Evolutionary conservation across 176 grass and related monocot species (phyloP).

Genomic region (Oryza meyeriana): DNA sequence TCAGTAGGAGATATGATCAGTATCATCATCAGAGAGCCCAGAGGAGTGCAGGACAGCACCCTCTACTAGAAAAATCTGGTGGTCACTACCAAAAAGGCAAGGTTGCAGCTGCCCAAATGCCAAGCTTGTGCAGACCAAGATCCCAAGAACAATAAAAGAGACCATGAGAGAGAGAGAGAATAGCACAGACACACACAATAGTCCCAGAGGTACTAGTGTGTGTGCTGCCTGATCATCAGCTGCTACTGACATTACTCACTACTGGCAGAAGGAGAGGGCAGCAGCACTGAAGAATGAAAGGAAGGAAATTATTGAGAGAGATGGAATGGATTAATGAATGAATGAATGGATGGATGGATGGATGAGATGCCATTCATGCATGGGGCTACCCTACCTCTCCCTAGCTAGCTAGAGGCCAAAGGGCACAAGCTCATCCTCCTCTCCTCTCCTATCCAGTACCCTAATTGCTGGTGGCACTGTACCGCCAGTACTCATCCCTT

Average conservation of each 20-base stretch:
- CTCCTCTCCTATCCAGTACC: not conserved
- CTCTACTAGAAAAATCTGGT: conserved; percentile 41
- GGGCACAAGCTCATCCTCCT: not conserved
- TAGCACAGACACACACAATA: not conserved
- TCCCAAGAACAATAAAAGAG: conserved; percentile 40
- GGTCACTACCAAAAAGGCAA: conserved; percentile 57
- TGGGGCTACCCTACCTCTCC: not conserved
- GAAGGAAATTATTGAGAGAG: conserved; percentile 12
- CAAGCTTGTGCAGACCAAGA: conserved; percentile 32
- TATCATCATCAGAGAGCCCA: not conserved
- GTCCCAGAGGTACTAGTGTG: not conserved
- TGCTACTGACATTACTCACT: conserved; percentile 5
- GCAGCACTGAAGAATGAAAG: conserved; percentile 20
- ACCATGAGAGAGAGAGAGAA: not conserved
- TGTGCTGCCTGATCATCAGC: not conserved
- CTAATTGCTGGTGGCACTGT: not conserved
- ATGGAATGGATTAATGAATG: not conserved
- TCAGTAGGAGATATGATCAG: not conserved
- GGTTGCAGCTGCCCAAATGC: conserved; percentile 44
- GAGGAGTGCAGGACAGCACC: conserved; percentile 15
- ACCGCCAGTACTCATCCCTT: not conserved
- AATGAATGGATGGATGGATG: not conserved
- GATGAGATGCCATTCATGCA: not conserved
- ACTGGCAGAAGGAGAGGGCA: conserved; percentile 23
- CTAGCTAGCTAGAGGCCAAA: not conserved